These are phyloP conservation scores for Clathrospora elynae DNA, from an alignment of 2,329 filamentous ascomycete genomes.

Conservation along the genomic window DNA sequence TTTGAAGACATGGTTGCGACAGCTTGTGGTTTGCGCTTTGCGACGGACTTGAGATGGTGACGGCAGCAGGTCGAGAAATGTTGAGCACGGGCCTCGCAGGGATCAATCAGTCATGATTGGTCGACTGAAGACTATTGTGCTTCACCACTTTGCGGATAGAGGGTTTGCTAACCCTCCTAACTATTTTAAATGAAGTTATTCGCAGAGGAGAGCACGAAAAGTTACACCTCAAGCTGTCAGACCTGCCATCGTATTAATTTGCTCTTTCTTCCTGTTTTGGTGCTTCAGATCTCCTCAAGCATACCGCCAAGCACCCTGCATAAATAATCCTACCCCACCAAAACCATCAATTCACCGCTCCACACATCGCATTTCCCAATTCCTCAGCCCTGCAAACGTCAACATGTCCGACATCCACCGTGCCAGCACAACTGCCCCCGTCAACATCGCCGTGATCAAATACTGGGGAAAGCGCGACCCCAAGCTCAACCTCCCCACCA, in stretches of 20 bases:
- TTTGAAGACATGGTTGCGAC: constrained; percentile 36
- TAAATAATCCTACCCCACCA: constrained; percentile 36
- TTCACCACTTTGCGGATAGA: too few species aligned
- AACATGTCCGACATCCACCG: constrained; percentile 70
- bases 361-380: not conserved
- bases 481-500: constrained; percentile 94
- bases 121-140: constrained; percentile 3
- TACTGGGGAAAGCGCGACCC: constrained; percentile 98
- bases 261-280: not conserved
- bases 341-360: constrained; percentile 14
- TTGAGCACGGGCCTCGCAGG: constrained; percentile 30
- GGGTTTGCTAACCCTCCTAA: too few species aligned
- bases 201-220: too few species aligned
- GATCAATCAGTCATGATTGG: constrained; percentile 28
- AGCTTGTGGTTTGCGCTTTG: constrained; percentile 3
- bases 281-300: constrained; percentile 2
- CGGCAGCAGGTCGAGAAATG: constrained; percentile 29
- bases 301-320: constrained; percentile 35
- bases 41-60: constrained; percentile 21
- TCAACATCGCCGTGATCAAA: constrained; percentile 98
- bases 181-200: too few species aligned
- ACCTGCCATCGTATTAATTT: not conserved
- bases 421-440: constrained; percentile 92
- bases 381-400: constrained; percentile 4
- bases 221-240: constrained; percentile 7